Base-by-base conservation (phyloP, 1,284 basidiomycete species). In the Moesziomyces sp. region DNA sequence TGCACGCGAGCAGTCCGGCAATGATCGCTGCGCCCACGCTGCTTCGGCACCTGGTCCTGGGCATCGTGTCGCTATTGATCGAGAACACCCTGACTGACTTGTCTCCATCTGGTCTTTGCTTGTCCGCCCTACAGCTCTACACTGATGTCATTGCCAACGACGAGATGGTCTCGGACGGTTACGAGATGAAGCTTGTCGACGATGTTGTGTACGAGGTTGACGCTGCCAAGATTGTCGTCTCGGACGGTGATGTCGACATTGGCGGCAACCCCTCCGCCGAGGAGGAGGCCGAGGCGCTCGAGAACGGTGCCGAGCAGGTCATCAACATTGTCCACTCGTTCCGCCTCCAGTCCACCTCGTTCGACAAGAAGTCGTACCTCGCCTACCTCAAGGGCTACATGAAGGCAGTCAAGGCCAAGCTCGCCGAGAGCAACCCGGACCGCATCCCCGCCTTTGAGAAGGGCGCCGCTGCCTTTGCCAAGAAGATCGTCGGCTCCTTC, bases 301-400 rank as follows among this genome's bases (percentile, higher is more conserved):
- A 94, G 85, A 91, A 92, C 18, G 93, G 92, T 76, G 88, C 90
- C 35, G 46, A 77, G 73, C 76, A 80, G 73, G 91, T 97, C 84
- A 99, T 95, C 91, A 94, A 99, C 86, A 88, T 99, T 77, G 91
- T 91, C 68, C 87, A 94, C 88, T 93, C 94, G 52, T 95, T 96
- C 90, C 91, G 94, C 82, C 91, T 99, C 70, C 89, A 93, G 84
- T 50, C 85, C 42, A 96, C 93, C 30, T 43, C 82, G 9, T 99
- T 97, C 86, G 94, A 98, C 88, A 99, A 98, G 87, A 97, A 97
- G 87, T 85, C 86, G 43, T 99, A 89, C 87, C 87, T 94, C 49
- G 86, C 88, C 46, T 91, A 96, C 86, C 89, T 99, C 83, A 99
- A 97, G 74, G 87, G 83, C 54, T 93, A 93, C 87, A 93, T 93